Conservation (phyloP, 768 basidiomycete genomes). For the Psilocybe cubensis region DNA sequence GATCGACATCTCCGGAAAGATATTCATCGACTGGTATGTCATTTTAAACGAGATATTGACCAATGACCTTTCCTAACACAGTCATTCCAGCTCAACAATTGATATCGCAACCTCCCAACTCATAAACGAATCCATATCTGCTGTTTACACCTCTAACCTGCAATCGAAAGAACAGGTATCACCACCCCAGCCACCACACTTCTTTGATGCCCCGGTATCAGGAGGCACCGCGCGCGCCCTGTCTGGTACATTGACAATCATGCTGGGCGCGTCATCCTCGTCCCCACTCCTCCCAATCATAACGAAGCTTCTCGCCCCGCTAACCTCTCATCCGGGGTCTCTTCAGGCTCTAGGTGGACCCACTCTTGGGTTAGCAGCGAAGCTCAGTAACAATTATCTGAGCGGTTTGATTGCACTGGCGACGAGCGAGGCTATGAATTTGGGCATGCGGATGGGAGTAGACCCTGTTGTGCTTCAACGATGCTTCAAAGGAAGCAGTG, state of each 20-base stretch:
- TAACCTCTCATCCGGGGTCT: constrained; percentile 40
- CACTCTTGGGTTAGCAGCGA: constrained; percentile 45
- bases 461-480: constrained; percentile 41
- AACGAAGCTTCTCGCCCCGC: constrained; percentile 25
- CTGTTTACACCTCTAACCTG: constrained; percentile 14
- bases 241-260: constrained; percentile 41
- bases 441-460: constrained; percentile 46
- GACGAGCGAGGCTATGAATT: constrained; percentile 47
- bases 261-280: constrained; percentile 38
- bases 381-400: constrained; percentile 48
- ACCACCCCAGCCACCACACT: constrained; percentile 24
- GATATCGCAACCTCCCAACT: constrained; percentile 39
- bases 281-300: constrained; percentile 30
- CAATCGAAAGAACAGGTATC: constrained; percentile 16
- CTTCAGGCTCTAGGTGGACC: constrained; percentile 42
- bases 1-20: constrained; percentile 35
- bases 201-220: constrained; percentile 47
- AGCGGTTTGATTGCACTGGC: constrained; percentile 45
- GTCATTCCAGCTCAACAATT: constrained; percentile 43
- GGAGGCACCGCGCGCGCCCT: constrained; percentile 44
- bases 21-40: constrained; percentile 45
- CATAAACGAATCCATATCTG: constrained; percentile 32
- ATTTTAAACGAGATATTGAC: no score
- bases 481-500: constrained; percentile 42
- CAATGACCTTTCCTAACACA: no score